Conservation (phyloP, 345 rosid genomes). For the Excoecaria agallocha region DNA sequence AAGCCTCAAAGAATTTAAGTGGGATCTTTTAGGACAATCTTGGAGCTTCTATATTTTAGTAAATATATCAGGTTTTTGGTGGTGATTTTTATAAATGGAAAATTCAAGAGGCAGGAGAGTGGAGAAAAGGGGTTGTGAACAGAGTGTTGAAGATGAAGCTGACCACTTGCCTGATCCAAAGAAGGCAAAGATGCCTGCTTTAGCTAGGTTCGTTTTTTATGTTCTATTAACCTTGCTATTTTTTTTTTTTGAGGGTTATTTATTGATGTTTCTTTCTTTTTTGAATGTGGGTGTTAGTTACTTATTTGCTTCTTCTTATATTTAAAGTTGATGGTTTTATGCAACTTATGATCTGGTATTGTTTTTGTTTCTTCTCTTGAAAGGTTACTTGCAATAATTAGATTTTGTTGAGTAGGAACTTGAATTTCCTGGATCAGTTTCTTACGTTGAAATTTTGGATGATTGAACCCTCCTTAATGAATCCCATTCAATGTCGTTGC, state of each 20-base stretch:
- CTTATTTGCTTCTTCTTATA: neutral
- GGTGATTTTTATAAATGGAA: constrained; percentile 52
- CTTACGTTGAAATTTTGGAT: neutral
- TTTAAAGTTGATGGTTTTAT: neutral
- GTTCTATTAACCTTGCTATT: neutral
- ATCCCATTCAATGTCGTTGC: neutral
- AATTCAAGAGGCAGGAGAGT: constrained; percentile 56
- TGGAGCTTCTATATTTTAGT: constrained; percentile 25
- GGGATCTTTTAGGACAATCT: constrained; percentile 21
- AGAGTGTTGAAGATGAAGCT: constrained; percentile 45
- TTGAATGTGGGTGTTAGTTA: neutral
- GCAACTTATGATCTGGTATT: neutral
- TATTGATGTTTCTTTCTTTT: no score
- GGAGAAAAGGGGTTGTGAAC: constrained; percentile 45
- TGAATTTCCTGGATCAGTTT: neutral
- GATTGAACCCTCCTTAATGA: neutral
- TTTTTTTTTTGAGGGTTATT: neutral
- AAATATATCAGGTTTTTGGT: constrained; percentile 9
- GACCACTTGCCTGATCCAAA: constrained; percentile 54
- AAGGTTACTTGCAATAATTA: neutral
- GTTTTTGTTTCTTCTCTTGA: neutral
- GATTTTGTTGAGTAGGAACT: neutral
- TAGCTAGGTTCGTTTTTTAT: constrained; percentile 57
- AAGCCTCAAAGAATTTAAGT: constrained; percentile 31
- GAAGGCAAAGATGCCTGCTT: constrained; percentile 72